These are phyloP conservation scores for Arthroderma uncinatum DNA, from an alignment of 2,329 filamentous ascomycete genomes.

Conservation along the genomic window DNA sequence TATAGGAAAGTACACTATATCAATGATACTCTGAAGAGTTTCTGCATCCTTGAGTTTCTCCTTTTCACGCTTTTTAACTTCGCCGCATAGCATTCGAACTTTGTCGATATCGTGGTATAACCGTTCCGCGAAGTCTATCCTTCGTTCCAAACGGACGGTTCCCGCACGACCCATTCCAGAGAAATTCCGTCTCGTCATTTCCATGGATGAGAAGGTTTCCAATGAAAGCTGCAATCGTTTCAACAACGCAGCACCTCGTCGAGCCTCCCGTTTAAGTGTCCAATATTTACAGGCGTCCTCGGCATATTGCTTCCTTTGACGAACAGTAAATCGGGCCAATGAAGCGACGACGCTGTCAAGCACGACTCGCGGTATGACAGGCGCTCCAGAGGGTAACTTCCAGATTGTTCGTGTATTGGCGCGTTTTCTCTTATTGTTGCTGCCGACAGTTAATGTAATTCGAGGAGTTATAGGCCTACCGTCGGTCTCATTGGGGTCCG, in stretches of 20 bases:
- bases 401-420: conserved; percentile 58
- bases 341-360: conserved; percentile 77
- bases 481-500: conserved; percentile 38
- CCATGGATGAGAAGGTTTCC: conserved; percentile 95
- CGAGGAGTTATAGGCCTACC: conserved; percentile 36
- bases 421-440: conserved; percentile 49
- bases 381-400: conserved; percentile 89
- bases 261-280: conserved; percentile 90
- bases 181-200: conserved; percentile 89
- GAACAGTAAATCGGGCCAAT: conserved; percentile 68
- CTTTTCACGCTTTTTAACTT: conserved; percentile 63
- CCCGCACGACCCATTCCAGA: conserved; percentile 86
- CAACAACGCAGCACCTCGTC: conserved; percentile 78
- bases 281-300: conserved; percentile 93
- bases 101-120: conserved; percentile 57
- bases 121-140: conserved; percentile 77
- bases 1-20: conserved; percentile 86
- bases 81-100: conserved; percentile 57
- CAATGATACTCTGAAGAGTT: conserved; percentile 66
- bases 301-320: conserved; percentile 83
- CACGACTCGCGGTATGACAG: conserved; percentile 81
- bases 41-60: conserved; percentile 67
- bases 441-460: conserved; percentile 42
- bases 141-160: conserved; percentile 61
- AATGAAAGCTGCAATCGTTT: conserved; percentile 90